Evolutionary conservation across 106 monocot species (phyloP).

Genomic region (Agapanthus africanus): DNA sequence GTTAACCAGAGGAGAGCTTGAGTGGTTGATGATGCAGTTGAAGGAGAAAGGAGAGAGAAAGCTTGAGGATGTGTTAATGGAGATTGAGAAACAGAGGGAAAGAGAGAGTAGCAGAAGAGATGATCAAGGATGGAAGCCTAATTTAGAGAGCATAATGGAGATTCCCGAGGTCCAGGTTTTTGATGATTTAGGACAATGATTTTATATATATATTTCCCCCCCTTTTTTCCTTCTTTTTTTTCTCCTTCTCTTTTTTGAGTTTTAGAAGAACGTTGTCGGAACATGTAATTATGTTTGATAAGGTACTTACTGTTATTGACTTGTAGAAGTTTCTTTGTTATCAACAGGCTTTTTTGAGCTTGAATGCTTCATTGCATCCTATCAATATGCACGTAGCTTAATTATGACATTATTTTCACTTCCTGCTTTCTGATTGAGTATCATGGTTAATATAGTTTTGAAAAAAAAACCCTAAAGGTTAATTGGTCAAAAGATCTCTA

Average conservation of each 20-base stretch:
- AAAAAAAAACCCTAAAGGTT: too few species aligned
- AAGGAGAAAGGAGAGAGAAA: conserved; percentile 4
- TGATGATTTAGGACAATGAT: not conserved
- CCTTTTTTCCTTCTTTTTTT: not conserved
- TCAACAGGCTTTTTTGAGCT: too few species aligned
- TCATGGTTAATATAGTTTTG: too few species aligned
- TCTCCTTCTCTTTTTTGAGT: not conserved
- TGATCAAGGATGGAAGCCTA: not conserved
- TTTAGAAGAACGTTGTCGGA: not conserved
- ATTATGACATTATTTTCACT: too few species aligned
- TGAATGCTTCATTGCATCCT: too few species aligned
- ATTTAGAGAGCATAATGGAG: conserved; percentile 6
- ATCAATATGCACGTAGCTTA: too few species aligned
- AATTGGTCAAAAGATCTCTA: too few species aligned
- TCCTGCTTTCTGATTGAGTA: too few species aligned
- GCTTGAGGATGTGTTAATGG: not conserved
- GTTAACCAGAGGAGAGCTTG: not conserved
- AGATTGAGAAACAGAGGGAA: not conserved
- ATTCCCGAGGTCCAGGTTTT: not conserved
- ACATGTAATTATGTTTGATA: not conserved
- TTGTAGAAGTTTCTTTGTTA: too few species aligned
- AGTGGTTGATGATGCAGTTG: conserved; percentile 2
- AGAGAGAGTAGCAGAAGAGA: not conserved
- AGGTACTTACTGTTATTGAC: too few species aligned
- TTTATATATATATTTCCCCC: too few species aligned